A percentile compares a stretch with the other conserved stretches of the same genome.
These are phyloP conservation scores for Polyporus tsugae DNA, from an alignment of 1,284 basidiomycete species.

Conservation along the genomic window DNA sequence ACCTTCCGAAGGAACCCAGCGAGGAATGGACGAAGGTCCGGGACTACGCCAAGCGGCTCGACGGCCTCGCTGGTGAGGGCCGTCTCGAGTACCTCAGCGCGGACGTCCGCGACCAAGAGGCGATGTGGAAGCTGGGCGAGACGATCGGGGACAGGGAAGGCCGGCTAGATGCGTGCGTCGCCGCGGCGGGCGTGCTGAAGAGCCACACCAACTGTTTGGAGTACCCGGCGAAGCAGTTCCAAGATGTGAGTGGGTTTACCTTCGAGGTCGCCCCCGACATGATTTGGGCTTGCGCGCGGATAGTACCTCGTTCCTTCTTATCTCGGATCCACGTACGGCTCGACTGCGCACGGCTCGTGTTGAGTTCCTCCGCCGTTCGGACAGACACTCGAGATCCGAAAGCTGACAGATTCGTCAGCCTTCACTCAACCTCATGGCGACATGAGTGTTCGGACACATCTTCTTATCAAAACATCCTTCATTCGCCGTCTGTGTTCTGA, in stretches of 20 bases:
- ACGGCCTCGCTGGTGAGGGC: constrained; percentile 45
- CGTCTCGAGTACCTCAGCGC: constrained; percentile 72
- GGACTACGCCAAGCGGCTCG: constrained; percentile 58
- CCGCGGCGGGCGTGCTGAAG: constrained; percentile 67
- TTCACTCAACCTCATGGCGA: not conserved
- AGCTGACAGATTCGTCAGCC: not conserved
- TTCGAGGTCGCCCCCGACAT: not conserved
- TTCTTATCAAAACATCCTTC: not conserved
- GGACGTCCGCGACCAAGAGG: constrained; percentile 69
- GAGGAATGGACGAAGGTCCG: constrained; percentile 70
- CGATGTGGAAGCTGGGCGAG: constrained; percentile 62
- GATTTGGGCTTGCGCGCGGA: not conserved
- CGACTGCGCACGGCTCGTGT: not conserved
- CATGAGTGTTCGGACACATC: not conserved
- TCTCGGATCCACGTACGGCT: not conserved
- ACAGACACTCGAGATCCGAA: not conserved
- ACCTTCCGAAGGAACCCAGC: constrained; percentile 71
- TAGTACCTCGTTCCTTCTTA: not conserved
- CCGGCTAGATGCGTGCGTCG: constrained; percentile 78
- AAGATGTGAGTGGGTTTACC: constrained; percentile 54
- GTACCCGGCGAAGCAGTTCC: constrained; percentile 76
- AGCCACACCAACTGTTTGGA: constrained; percentile 71
- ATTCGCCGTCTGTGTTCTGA: not conserved
- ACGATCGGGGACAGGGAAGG: constrained; percentile 70
- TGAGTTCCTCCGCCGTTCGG: constrained; percentile 3